Conservation (phyloP, 805 yeast species). For the Maudiozyma saulgeensis region DNA sequence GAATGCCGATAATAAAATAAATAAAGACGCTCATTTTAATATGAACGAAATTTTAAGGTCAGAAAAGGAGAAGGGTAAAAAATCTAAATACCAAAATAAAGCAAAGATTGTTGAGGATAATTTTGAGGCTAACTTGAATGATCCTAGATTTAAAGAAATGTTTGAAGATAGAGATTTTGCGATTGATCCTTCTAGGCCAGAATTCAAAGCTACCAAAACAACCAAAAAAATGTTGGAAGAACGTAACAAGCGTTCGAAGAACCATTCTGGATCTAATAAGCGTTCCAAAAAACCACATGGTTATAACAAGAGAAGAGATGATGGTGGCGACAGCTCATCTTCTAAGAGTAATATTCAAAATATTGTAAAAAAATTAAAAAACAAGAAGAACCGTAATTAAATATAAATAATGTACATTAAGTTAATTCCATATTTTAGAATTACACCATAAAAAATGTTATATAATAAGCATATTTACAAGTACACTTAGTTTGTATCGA, state of each 20-base stretch:
- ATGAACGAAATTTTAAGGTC: slow-evolving; percentile 70
- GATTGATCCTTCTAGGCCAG: slow-evolving; percentile 89
- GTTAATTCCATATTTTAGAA: too few relatives aligned
- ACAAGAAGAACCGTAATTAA: slow-evolving; percentile 26
- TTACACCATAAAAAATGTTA: too few relatives aligned
- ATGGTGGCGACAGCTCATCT: background rate
- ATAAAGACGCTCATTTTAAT: slow-evolving; percentile 54
- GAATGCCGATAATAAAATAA: slow-evolving; percentile 25
- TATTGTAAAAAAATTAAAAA: slow-evolving; percentile 44
- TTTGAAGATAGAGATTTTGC: slow-evolving; percentile 85
- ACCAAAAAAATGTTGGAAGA: slow-evolving; percentile 78
- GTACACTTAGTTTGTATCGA: too few relatives aligned
- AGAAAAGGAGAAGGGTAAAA: slow-evolving; percentile 54
- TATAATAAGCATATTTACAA: too few relatives aligned
- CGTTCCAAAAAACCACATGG: slow-evolving; percentile 8
- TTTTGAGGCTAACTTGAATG: slow-evolving; percentile 64
- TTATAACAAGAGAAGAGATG: slow-evolving; percentile 3
- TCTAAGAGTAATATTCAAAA: slow-evolving; percentile 11
- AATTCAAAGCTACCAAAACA: slow-evolving; percentile 76
- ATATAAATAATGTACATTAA: background rate
- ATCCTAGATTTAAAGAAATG: slow-evolving; percentile 76
- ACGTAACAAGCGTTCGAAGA: slow-evolving; percentile 45
- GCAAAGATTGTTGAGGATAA: slow-evolving; percentile 44
- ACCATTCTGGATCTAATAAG: slow-evolving; percentile 6
- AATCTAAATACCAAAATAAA: slow-evolving; percentile 36